Conservation (phyloP, 2,329 filamentous ascomycete genomes). For the Nannizzia gypsea region DNA sequence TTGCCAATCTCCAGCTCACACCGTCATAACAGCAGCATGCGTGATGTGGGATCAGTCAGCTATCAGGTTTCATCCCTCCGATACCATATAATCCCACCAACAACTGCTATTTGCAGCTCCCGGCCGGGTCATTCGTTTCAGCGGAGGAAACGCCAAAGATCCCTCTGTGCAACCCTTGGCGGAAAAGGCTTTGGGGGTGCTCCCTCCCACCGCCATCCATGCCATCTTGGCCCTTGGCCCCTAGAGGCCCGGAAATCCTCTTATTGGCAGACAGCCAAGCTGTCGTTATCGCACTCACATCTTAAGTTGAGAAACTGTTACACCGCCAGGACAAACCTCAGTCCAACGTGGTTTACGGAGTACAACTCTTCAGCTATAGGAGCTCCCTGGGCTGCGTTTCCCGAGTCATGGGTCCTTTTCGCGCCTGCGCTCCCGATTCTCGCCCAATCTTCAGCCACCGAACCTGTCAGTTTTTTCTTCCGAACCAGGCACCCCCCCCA, state of each 20-base stretch:
- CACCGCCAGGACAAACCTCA: slow-evolving; percentile 1
- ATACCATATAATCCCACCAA: background rate
- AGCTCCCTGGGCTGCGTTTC: background rate
- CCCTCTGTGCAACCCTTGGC: background rate
- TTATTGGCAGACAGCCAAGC: background rate
- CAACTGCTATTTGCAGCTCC: background rate
- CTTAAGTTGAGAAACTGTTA: background rate
- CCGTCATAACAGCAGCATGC: background rate
- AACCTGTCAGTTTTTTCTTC: background rate
- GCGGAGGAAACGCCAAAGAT: background rate
- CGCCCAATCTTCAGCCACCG: background rate
- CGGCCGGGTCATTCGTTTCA: background rate
- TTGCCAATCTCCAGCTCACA: background rate
- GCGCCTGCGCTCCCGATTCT: background rate
- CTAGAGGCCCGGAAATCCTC: background rate
- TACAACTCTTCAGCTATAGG: background rate
- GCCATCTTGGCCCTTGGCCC: background rate
- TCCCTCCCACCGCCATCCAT: background rate
- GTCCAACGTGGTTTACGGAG: background rate
- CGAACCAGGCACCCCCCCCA: background rate
- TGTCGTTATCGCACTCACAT: background rate
- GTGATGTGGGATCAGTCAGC: background rate
- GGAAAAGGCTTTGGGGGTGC: background rate
- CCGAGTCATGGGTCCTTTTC: background rate
- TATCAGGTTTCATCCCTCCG: background rate